Base-by-base conservation (phyloP, 176 grass and related monocot species). In the Lolium rigidum region DNA sequence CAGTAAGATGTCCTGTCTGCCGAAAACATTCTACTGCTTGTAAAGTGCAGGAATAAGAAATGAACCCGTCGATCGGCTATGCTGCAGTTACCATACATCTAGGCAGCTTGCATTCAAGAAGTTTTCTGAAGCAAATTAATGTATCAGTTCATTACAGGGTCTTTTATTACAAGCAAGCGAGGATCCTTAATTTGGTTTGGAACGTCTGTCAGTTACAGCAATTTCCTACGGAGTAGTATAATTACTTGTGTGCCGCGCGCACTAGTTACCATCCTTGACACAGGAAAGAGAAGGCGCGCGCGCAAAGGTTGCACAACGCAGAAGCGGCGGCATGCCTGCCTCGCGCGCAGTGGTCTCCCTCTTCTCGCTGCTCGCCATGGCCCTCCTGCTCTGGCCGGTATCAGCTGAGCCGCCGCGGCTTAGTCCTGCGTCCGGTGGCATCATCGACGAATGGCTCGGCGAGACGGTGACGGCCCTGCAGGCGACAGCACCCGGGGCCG, bases 361-460 rank as follows among this genome's bases (percentile, higher is more conserved):
- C 31, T 39, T 83, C 2, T 48, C 62, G 1, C 20, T 72, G 63
- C 64, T 31, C 79, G 16, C n/a, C 64, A 48, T 38, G 80, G 80
- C 84, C 26, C 65, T 79, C 74, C 47, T 87, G 80, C 74, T 90
- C 74, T 66, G 37, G 65, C 48, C 56, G 47, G 74, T 38, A 18
- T 65, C 73, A 14, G 77, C 77, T 39, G 59, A 58, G 7, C 48
- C 58, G 20, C 51, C 62, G 20, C 51, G 11, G 4, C 26, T 25
- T n/a, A 31, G 44, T 9, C 78, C 83, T 10, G 52, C 62, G 11
- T 16, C 4, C 62, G 62, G 4, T 18, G 54, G 9, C 28, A 76
- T 21, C 28, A 76, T 21, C 6, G 61, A 35, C 66, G 15, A 4
- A 41, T 57, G 83, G 83, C 31, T 4, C 3, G 37, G 6, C 17